Conservation (phyloP, 148 eudicot genomes). For the Rhododendron ferrugineum region DNA sequence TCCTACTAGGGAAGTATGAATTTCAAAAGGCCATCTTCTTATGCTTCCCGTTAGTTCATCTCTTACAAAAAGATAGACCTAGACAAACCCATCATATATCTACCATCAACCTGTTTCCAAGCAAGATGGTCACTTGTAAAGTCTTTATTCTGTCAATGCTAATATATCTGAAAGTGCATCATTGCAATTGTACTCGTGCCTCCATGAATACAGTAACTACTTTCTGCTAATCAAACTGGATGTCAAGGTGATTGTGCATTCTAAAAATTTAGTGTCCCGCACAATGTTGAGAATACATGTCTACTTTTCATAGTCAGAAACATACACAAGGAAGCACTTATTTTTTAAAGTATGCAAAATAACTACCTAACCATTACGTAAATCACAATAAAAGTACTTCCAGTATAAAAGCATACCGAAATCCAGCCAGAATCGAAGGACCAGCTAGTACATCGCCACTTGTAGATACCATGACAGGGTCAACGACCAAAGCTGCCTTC, state of each 20-base stretch:
- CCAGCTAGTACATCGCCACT: constrained; percentile 88
- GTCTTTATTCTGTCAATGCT: neutral
- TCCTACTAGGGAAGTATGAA: no score
- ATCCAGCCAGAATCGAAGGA: constrained; percentile 56
- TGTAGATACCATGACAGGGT: constrained; percentile 98
- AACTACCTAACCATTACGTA: neutral
- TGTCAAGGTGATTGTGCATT: neutral
- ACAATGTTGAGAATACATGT: neutral
- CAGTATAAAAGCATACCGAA: constrained; percentile 37
- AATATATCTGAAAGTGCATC: neutral
- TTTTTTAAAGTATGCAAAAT: neutral
- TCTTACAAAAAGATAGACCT: no score
- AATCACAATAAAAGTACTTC: neutral
- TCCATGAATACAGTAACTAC: neutral
- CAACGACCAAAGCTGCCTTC: constrained; percentile 92
- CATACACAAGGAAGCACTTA: neutral
- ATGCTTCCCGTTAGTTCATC: no score
- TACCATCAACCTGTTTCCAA: neutral
- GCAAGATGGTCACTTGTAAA: neutral
- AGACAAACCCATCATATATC: no score
- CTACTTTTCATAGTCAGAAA: neutral
- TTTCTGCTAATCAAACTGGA: neutral
- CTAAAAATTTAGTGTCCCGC: neutral
- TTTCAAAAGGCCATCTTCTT: neutral
- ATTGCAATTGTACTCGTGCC: neutral